Evolutionary conservation across 805 yeast genomes (phyloP), one percentile per base, ranked within the genome.

Genomic region (Candida dendrica): DNA sequence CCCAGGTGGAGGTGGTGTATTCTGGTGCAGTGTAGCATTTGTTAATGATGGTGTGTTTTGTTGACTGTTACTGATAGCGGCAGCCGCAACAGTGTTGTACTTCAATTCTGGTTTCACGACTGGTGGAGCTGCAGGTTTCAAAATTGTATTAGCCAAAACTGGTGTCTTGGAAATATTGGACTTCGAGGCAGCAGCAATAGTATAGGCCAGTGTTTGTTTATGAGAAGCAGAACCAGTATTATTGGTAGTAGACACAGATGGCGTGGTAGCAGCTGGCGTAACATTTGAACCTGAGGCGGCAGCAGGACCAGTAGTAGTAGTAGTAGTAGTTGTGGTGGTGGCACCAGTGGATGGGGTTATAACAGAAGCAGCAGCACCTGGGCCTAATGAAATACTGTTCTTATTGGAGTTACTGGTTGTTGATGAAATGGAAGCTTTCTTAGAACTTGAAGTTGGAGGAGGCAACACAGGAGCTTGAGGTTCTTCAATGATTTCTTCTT

Each of bases 41-140:
- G 53, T 40, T 4, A 41, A 34, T 19, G 43, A 19, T 40, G 55
- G 49, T 18, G 60, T 52, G 6, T 55, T 48, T 36, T 44, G 33
- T 24, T 49, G 43, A 31, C 43, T 40, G 17, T 42, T 38, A 20
- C 46, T 54, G 18, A 52, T 56, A 33, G 53, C 47, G 18, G 53
- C 58, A 34, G 53, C 47, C 2, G 48, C 55, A 7, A 78, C 77
- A 1, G 77, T 64, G 0, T 81, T 67, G 68, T 80, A 77, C 52
- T 77, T 77, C 41, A 77, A 58, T 38, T 73, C 77, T 8, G 72
- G 66, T 8, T 79, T 77, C 36, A 67, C 69, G 3, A 72, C 56
- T 11, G 81, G 82, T 6, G 74, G 64, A 3, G 75, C 62, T 1
- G 82, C 79, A 1, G 83, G 82, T 52, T 74, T 75, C 47, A 75